Conservation (phyloP, 164 flowering plant species). For the Cinnamomum micranthum region DNA sequence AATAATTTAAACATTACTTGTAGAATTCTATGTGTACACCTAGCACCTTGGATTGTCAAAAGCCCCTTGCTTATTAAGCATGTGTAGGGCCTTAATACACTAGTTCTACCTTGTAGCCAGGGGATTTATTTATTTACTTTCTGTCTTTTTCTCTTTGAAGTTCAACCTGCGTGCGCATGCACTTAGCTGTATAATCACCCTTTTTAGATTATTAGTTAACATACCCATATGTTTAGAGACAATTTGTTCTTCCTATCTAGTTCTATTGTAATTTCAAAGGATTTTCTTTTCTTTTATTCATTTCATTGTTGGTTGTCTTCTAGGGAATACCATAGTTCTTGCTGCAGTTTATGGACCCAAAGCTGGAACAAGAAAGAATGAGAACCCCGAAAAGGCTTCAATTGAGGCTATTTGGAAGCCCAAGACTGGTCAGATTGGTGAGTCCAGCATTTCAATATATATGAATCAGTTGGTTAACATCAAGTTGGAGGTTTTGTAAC, state of each 20-base stretch:
- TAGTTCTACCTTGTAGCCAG: too few relatives aligned
- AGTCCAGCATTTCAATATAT: constrained; percentile 5
- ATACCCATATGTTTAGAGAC: not conserved
- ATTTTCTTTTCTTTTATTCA: not conserved
- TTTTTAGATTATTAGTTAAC: too few relatives aligned
- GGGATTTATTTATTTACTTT: too few relatives aligned
- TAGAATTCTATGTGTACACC: too few relatives aligned
- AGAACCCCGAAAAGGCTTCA: constrained; percentile 85
- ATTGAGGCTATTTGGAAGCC: constrained; percentile 96
- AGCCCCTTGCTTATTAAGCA: too few relatives aligned
- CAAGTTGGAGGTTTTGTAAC: too few relatives aligned
- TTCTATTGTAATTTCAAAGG: not conserved
- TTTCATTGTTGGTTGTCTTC: not conserved
- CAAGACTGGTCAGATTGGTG: constrained; percentile 83
- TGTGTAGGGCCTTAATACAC: too few relatives aligned
- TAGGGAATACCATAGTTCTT: constrained; percentile 83
- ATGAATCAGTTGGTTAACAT: too few relatives aligned
- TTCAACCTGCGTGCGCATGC: not conserved
- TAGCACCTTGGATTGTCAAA: too few relatives aligned
- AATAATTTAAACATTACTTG: too few relatives aligned
- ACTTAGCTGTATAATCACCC: not conserved
- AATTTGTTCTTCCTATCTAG: not conserved
- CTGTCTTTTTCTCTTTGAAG: too few relatives aligned
- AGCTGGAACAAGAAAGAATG: constrained; percentile 86
- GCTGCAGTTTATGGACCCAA: constrained; percentile 96